Base-by-base conservation (phyloP, 352 stramenopile species). In the Phytophthora nicotianae region DNA sequence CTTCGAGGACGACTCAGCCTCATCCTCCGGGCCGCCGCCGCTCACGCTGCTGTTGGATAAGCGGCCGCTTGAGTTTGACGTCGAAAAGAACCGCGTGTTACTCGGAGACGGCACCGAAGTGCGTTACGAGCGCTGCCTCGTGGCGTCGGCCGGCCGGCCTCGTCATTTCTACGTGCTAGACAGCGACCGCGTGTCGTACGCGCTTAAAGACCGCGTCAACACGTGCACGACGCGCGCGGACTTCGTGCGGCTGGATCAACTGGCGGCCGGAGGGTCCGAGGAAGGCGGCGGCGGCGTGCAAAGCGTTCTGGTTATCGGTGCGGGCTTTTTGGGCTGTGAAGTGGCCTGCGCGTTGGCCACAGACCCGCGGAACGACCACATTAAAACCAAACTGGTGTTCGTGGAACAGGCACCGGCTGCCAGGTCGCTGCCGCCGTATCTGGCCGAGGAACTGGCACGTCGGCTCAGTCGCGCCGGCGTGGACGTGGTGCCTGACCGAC, bases 311-410 rank as follows among this genome's bases (percentile, higher is more conserved):
- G 78, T 98, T 6, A 86, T 98, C 21, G 92, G 92, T 32, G 92
- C 88, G 7, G 91, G 92, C 2, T 98, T 97, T 61, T 67, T 98
- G 5, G 92, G 91, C 45, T 97, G 89, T 0, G 91, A 97, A 60
- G 74, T 98, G 17, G 85, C 85, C 7, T 77, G 76, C n/a, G 81
- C 85, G 3, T 56, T 93, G 16, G 84, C 82, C 6, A 90, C 84
- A 5, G 81, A 91, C 41, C 71, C 69, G 2, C 75, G 82, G 6
- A 85, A 89, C 29, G 48, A 63, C 8, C 64, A 79, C 17, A 27
- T 89, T 1, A 66, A 77, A 53, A 88, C 72, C 4, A 75, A 77
- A 35, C 56, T 91, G 10, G 69, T 82, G 37, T 89, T 88, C 37
- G 77, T 87, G 11, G 79, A 88, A 57, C 70, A 70, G 2, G 64